Conservation (phyloP, 257 asterid genomes). For the Lantana camara region DNA sequence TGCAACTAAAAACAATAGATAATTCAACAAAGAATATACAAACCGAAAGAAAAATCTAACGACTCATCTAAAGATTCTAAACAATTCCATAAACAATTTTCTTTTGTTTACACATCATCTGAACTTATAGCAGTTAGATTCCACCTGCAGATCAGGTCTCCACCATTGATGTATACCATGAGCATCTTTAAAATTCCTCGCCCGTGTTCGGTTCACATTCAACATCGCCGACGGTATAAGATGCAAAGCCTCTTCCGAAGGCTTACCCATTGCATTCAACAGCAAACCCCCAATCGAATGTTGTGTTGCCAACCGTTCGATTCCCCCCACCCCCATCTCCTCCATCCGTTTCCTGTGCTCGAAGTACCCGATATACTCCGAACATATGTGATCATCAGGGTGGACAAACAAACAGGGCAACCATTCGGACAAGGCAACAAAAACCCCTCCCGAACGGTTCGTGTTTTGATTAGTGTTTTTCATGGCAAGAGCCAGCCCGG, state of each 20-base stretch:
- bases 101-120: constrained; percentile 9
- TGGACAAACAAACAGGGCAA: constrained; percentile 69
- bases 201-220: constrained; percentile 52
- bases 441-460: constrained; percentile 42
- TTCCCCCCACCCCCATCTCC: constrained; percentile 68
- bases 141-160: constrained; percentile 57
- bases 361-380: constrained; percentile 84
- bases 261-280: constrained; percentile 63
- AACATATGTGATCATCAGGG: constrained; percentile 68
- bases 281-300: constrained; percentile 80
- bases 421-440: constrained; percentile 62
- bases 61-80: no score
- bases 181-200: constrained; percentile 65
- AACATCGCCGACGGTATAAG: constrained; percentile 83
- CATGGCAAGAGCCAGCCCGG: constrained; percentile 82
- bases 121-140: constrained; percentile 50
- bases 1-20: neutral
- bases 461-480: constrained; percentile 44
- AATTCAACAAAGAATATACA: constrained; percentile 19
- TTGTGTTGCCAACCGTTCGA: constrained; percentile 77
- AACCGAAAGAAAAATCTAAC: neutral
- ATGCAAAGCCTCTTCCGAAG: constrained; percentile 72
- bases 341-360: constrained; percentile 85
- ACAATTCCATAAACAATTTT: no score
- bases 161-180: constrained; percentile 99